These are phyloP conservation scores for Solanum chmielewskii DNA, from an alignment of 257 asterid genomes.

Conservation along the genomic window DNA sequence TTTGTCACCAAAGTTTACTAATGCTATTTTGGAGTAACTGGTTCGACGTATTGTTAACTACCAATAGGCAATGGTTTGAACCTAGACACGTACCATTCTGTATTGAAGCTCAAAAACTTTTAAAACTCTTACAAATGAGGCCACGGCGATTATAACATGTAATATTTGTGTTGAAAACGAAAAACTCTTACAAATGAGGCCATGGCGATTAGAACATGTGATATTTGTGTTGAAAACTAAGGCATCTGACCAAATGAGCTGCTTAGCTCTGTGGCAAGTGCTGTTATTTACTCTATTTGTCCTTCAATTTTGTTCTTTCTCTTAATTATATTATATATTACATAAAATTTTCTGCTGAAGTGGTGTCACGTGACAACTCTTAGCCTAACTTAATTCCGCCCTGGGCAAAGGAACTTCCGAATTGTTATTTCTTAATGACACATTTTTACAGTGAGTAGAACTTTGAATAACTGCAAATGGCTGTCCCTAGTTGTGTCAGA, in stretches of 20 bases:
- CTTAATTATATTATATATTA: background rate
- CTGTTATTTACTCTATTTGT: background rate
- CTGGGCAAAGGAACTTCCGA: background rate
- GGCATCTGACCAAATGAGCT: background rate
- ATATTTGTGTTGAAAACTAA: background rate
- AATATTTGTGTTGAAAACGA: background rate
- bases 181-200: background rate
- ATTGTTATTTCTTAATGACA: background rate
- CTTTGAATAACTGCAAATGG: background rate
- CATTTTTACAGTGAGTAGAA: background rate
- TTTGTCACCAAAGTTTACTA: background rate
- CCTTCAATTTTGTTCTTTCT: background rate
- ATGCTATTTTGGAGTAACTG: background rate
- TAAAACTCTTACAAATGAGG: background rate
- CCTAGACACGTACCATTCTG: background rate
- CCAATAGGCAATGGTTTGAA: background rate
- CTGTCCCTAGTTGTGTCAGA: background rate
- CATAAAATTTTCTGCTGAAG: background rate
- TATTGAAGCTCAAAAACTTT: background rate
- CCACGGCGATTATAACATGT: background rate
- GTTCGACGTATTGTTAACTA: background rate
- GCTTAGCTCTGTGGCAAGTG: background rate
- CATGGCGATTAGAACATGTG: background rate
- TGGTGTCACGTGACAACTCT: background rate
- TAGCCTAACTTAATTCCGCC: background rate